Base-by-base conservation (phyloP, 306 rosid species). In the Cicer arietinum region DNA sequence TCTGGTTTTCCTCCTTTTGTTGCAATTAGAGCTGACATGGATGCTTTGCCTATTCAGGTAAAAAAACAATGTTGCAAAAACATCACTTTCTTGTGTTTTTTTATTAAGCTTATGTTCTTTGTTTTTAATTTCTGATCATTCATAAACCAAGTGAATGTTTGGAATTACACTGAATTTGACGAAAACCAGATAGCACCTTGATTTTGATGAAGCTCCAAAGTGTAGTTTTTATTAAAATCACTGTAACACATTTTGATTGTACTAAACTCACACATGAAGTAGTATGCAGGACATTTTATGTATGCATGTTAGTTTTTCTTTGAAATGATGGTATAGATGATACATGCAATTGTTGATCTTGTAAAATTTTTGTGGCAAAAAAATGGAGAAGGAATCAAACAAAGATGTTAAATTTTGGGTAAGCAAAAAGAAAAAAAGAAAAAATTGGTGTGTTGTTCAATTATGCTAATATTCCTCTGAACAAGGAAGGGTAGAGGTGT, bases 1-100 rank as follows among this genome's bases (percentile, higher is more conserved):
- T 84, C 93, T 69, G 97, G 98, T 3, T 78, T 77, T 72, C 86
- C 95, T 11, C 98, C 98, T 39, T 82, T 89, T 79, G 88, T 92
- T 65, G 98, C 96, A 75, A 86, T 90, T 6, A 86, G 98, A 82
- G 98, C 97, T 1, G 98, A 90, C 75, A 93, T 93, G 98, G 97
- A 93, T 83, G 98, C 97, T 69, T 60, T 93, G 86, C 98, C 98
- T 22, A 86, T 93, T 83, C 88, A 93, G 97, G 98, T 92, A 10
- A 35, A 46, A 46, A 3, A 46, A 11, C 51, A 10, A 10, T 45
- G 59, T 16, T 69, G 20, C 17, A 10, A 11, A 25, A 45, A 45
- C n/a, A 22, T 67, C 54, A 1, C 42, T 17, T 68, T 25, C 18
- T 40, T 25, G 11, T 7, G 40, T 44, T 61, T 44, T 7, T 43